Percentiles rank a stretch among this genome's conserved stretches.
These are phyloP conservation scores for Thalassiosira exigua DNA, from an alignment of 352 stramenopile genomes.

Conservation along the genomic window DNA sequence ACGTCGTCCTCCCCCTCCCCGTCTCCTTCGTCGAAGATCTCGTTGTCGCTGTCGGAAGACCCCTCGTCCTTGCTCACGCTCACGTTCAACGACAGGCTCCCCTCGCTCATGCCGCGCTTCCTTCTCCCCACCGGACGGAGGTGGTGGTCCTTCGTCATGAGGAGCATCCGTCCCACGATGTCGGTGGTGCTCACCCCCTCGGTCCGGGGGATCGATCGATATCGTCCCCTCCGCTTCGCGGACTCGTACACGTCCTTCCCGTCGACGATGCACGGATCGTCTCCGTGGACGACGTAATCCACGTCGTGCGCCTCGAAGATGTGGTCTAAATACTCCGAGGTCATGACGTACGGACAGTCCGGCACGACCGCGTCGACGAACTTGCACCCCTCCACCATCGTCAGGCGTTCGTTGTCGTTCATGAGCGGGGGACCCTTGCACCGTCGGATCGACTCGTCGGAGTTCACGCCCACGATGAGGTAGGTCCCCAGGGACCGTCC, in stretches of 20 bases:
- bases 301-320: conserved; percentile 98
- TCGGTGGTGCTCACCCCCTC: conserved; percentile 97
- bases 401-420: conserved; percentile 95
- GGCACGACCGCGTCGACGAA: conserved; percentile 98
- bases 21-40: conserved; percentile 32
- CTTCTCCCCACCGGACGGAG: conserved; percentile 6
- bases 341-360: conserved; percentile 99
- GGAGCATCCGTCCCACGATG: conserved; percentile 97
- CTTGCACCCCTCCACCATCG: conserved; percentile 96
- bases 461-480: conserved; percentile 98
- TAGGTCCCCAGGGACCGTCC: conserved; percentile 94
- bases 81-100: conserved; percentile 25
- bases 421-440: conserved; percentile 97
- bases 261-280: conserved; percentile 99
- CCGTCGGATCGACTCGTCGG: conserved; percentile 94
- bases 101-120: conserved; percentile 23
- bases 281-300: conserved; percentile 98
- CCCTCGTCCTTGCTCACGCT: conserved; percentile 17
- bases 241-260: conserved; percentile 98
- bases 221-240: conserved; percentile 95
- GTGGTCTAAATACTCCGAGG: conserved; percentile 95
- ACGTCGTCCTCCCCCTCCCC: conserved; percentile 29
- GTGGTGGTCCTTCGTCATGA: conserved; percentile 92
- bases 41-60: conserved; percentile 37
- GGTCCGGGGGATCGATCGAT: conserved; percentile 92